A percentile compares a stretch with the other conserved stretches of the same genome.
Evolutionary conservation across 2,329 filamentous ascomycete genomes (phyloP).

Genomic region (Cercospora zeina): DNA sequence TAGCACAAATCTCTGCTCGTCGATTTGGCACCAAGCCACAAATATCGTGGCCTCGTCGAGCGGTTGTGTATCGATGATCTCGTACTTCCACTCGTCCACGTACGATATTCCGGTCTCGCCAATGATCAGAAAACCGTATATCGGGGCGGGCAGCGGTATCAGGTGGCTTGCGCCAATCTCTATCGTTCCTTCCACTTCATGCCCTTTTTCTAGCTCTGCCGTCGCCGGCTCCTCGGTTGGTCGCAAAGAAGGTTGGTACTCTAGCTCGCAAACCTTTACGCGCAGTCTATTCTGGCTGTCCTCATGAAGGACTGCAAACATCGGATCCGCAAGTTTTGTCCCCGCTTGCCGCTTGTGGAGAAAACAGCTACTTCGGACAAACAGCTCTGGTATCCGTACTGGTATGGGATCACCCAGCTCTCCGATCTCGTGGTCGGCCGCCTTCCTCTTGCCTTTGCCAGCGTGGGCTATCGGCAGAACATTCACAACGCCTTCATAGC

Average conservation of each 20-base stretch:
- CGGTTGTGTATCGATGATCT: slow-evolving; percentile 63
- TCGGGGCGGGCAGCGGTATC: slow-evolving; percentile 60
- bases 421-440: slow-evolving; percentile 52
- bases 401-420: slow-evolving; percentile 63
- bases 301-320: slow-evolving; percentile 65
- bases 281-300: slow-evolving; percentile 59
- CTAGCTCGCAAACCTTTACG: slow-evolving; percentile 57
- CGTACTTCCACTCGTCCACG: slow-evolving; percentile 70
- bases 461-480: slow-evolving; percentile 61
- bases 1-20: slow-evolving; percentile 79
- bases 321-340: slow-evolving; percentile 53
- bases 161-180: slow-evolving; percentile 63
- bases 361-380: slow-evolving; percentile 66
- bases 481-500: slow-evolving; percentile 68
- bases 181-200: slow-evolving; percentile 51
- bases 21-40: slow-evolving; percentile 85
- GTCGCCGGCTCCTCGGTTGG: slow-evolving; percentile 50
- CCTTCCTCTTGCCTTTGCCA: slow-evolving; percentile 51
- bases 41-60: slow-evolving; percentile 79
- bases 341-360: slow-evolving; percentile 54
- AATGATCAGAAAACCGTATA: slow-evolving; percentile 52
- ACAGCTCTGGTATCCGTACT: slow-evolving; percentile 65
- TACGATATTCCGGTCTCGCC: slow-evolving; percentile 75
- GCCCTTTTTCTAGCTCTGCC: slow-evolving; percentile 55
- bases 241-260: slow-evolving; percentile 50